These are phyloP conservation scores for Sporothrix dimorphospora DNA, from an alignment of 2,329 filamentous ascomycete species.

Conservation along the genomic window DNA sequence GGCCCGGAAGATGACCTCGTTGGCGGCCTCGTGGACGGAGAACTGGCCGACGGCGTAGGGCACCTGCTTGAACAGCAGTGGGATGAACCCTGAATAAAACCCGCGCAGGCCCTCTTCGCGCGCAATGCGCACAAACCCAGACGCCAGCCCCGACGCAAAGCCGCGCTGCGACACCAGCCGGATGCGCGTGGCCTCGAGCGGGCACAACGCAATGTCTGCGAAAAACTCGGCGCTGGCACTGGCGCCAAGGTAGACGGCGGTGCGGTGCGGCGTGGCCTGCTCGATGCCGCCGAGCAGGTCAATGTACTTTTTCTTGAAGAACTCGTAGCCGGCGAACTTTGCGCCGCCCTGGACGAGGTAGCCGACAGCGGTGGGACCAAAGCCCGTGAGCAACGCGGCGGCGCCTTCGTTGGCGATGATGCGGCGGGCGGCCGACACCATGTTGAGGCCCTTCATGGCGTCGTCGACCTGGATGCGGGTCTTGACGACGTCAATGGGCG, in stretches of 20 bases:
- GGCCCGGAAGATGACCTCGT: conserved; percentile 71
- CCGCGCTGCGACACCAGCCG: conserved; percentile 81
- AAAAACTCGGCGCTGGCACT: conserved; percentile 72
- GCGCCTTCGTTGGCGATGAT: conserved; percentile 80
- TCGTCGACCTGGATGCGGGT: conserved; percentile 91
- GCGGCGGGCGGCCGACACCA: conserved; percentile 76
- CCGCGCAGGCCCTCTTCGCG: conserved; percentile 77
- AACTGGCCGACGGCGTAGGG: conserved; percentile 96
- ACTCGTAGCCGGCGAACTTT: conserved; percentile 92
- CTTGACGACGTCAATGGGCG: conserved; percentile 74
- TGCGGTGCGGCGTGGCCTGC: conserved; percentile 49
- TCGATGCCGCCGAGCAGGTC: conserved; percentile 62
- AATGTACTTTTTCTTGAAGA: conserved; percentile 90
- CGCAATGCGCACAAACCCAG: conserved; percentile 74
- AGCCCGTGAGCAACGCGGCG: conserved; percentile 77
- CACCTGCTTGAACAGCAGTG: conserved; percentile 84
- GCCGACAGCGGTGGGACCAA: conserved; percentile 82
- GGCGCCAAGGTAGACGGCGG: conserved; percentile 71
- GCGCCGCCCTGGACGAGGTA: conserved; percentile 89
- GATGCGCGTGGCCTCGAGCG: conserved; percentile 79
- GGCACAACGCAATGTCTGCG: conserved; percentile 82
- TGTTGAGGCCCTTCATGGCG: conserved; percentile 78
- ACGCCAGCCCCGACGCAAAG: conserved; percentile 72
- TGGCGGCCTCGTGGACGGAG: conserved; percentile 87
- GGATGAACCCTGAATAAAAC: conserved; percentile 91